Conservation (phyloP, 768 basidiomycete genomes). For the Amylocystis lapponica region DNA sequence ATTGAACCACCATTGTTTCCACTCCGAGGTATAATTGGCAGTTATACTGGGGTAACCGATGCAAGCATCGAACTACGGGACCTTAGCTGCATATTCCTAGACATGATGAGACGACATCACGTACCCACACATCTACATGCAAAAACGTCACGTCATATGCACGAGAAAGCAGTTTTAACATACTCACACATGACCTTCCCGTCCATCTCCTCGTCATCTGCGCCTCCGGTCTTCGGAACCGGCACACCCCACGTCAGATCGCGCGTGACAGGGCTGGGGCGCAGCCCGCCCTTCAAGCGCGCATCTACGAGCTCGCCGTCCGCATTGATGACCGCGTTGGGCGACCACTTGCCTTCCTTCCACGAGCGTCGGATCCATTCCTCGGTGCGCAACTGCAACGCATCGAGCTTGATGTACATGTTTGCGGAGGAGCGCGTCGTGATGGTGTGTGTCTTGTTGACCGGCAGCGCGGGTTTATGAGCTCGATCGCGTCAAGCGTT, state of each 20-base stretch:
- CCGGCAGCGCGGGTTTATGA: constrained; percentile 90
- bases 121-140: constrained; percentile 82
- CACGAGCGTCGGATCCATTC: constrained; percentile 82
- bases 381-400: constrained; percentile 75
- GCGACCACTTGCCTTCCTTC: constrained; percentile 85
- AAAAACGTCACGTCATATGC: background rate
- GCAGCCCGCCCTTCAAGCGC: constrained; percentile 76
- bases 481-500: constrained; percentile 89
- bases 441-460: constrained; percentile 75
- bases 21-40: constrained; percentile 88
- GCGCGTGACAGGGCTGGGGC: constrained; percentile 87
- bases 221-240: constrained; percentile 67
- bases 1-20: constrained; percentile 97
- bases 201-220: constrained; percentile 80
- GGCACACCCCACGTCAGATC: constrained; percentile 97
- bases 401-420: constrained; percentile 87
- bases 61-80: constrained; percentile 82
- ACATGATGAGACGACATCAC: background rate
- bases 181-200: constrained; percentile 92
- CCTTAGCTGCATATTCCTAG: background rate
- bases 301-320: constrained; percentile 90
- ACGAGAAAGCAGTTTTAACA: no score
- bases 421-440: constrained; percentile 76
- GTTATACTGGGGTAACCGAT: constrained; percentile 98
- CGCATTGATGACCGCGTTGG: constrained; percentile 83